Evolutionary conservation across 2,329 filamentous ascomycete species (phyloP).

Genomic region (Phialophora chinensis): DNA sequence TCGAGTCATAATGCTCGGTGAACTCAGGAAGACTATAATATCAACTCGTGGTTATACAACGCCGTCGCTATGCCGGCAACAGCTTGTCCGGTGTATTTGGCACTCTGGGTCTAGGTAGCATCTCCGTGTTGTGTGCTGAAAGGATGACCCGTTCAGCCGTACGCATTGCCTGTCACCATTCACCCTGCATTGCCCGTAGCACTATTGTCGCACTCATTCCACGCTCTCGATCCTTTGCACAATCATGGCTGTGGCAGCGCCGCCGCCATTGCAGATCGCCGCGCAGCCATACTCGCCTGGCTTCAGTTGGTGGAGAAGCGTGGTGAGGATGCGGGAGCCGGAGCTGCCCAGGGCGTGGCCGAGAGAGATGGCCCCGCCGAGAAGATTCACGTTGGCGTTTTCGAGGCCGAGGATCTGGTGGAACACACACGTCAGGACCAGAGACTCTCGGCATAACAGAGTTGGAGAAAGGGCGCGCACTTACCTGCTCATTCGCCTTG

Average conservation of each 20-base stretch:
- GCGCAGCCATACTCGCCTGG: conserved; percentile 92
- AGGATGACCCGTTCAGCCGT: not conserved
- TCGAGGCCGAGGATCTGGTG: conserved; percentile 79
- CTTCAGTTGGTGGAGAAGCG: conserved; percentile 87
- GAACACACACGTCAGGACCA: conserved; percentile 25
- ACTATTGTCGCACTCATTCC: conserved; percentile 41
- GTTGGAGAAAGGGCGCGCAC: conserved; percentile 26
- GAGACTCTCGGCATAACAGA: conserved; percentile 5
- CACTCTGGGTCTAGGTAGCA: not conserved
- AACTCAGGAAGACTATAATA: not conserved
- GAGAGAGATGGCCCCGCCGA: conserved; percentile 89
- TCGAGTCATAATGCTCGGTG: not conserved
- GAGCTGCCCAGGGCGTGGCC: conserved; percentile 94
- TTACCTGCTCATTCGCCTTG: conserved; percentile 86
- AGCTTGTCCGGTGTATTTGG: not conserved
- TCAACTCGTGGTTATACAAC: conserved; percentile 15
- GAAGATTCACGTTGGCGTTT: conserved; percentile 79
- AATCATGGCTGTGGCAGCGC: conserved; percentile 87
- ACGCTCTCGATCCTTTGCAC: conserved; percentile 76
- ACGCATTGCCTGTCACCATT: not conserved
- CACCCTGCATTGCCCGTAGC: not conserved
- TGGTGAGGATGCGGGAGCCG: conserved; percentile 87
- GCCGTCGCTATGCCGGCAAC: conserved; percentile 25
- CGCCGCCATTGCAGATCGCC: conserved; percentile 96
- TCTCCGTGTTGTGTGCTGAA: not conserved